Evolutionary conservation across 345 rosid genomes (phyloP).

Genomic region (Rhizophora apiculata): DNA sequence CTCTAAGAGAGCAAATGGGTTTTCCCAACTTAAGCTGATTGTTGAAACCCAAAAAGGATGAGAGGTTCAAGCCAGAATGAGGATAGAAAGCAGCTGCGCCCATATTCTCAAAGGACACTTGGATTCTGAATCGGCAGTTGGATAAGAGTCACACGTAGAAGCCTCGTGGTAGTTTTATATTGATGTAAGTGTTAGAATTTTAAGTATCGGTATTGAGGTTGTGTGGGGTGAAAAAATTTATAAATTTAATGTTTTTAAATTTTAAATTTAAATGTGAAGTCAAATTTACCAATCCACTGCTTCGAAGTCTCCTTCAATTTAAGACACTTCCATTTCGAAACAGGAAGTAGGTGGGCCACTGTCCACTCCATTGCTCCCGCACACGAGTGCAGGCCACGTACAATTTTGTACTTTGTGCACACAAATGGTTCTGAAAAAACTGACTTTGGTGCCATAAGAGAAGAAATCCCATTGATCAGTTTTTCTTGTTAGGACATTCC

Average conservation of each 20-base stretch:
- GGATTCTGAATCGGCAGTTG: slow-evolving; percentile 18
- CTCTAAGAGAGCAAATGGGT: slow-evolving; percentile 27
- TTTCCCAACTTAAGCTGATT: slow-evolving; percentile 27
- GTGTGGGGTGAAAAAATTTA: too few relatives aligned
- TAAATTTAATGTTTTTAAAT: too few relatives aligned
- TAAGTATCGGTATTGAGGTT: too few relatives aligned
- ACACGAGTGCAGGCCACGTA: slow-evolving; percentile 21
- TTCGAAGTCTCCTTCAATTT: too few relatives aligned
- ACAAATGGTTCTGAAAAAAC: background rate
- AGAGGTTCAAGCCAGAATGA: slow-evolving; percentile 12
- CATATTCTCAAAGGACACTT: slow-evolving; percentile 30
- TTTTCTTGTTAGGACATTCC: slow-evolving; percentile 11
- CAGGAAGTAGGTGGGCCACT: background rate
- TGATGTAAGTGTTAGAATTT: too few relatives aligned
- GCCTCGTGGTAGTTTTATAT: background rate
- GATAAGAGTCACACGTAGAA: slow-evolving; percentile 15
- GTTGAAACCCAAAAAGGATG: slow-evolving; percentile 23
- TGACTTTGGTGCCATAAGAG: background rate
- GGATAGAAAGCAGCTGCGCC: slow-evolving; percentile 28
- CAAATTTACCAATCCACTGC: too few relatives aligned
- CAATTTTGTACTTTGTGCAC: background rate
- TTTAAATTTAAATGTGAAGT: too few relatives aligned
- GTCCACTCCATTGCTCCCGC: slow-evolving; percentile 19
- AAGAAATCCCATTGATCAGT: background rate
- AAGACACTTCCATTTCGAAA: too few relatives aligned